phyloP scores from a whole-genome alignment of 2,329 filamentous ascomycete genomes.

The Clarireedia monteithiana region DNA sequence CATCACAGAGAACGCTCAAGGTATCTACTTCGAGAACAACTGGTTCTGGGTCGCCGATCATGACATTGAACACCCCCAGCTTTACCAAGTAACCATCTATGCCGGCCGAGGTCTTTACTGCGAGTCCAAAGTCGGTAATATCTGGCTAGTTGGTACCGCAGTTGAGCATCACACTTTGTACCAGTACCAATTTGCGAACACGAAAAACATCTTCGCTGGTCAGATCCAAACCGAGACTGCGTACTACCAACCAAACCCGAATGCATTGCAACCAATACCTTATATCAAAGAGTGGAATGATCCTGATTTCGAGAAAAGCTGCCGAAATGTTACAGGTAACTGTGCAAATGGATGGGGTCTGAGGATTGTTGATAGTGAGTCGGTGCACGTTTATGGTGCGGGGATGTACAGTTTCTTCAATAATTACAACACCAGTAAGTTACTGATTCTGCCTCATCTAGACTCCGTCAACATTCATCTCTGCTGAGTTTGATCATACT shows the following conservation, averaged over 20 bases:
- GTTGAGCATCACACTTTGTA: constrained; percentile 47
- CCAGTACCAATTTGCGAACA: constrained; percentile 41
- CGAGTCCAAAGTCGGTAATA: constrained; percentile 37
- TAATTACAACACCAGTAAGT: constrained; percentile 8
- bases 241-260: constrained; percentile 8
- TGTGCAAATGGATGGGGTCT: constrained; percentile 8
- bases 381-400: not conserved
- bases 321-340: not conserved
- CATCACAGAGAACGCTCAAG: constrained; percentile 31
- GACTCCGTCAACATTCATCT: too few relatives aligned
- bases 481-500: not conserved
- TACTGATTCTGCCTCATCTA: rapidly evolving
- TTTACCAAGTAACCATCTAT: constrained; percentile 47
- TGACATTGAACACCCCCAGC: constrained; percentile 32
- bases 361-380: not conserved
- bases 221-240: constrained; percentile 23
- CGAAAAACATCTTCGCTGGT: constrained; percentile 21
- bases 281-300: constrained; percentile 2
- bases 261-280: not conserved
- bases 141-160: constrained; percentile 38
- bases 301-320: not conserved
- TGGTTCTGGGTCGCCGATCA: constrained; percentile 43
- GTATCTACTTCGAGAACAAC: constrained; percentile 41
- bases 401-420: constrained; percentile 9
- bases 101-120: constrained; percentile 41